These are phyloP conservation scores for Colletotrichum orchidophilum DNA, from an alignment of 2,329 filamentous ascomycete genomes.

Conservation along the genomic window DNA sequence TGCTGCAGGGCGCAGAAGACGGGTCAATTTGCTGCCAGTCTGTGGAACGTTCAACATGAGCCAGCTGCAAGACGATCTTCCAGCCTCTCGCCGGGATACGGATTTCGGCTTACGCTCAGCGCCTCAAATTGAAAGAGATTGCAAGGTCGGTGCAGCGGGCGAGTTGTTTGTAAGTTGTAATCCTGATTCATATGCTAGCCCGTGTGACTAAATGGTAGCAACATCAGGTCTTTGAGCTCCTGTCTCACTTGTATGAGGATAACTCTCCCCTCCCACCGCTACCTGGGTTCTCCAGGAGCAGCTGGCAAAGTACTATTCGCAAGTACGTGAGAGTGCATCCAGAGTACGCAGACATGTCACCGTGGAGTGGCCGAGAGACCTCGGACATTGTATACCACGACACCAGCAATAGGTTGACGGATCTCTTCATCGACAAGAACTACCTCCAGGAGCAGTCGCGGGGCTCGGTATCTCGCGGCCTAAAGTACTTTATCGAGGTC, in stretches of 20 bases:
- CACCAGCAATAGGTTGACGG: slow-evolving; percentile 43
- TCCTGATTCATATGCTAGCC: neutral
- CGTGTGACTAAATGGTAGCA: neutral
- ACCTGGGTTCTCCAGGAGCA: slow-evolving; percentile 46
- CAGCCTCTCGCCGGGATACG: neutral
- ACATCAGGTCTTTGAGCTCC: slow-evolving; percentile 52
- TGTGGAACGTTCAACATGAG: neutral
- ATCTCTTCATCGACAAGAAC: slow-evolving; percentile 44
- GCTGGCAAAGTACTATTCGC: slow-evolving; percentile 61
- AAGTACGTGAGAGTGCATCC: slow-evolving; percentile 48
- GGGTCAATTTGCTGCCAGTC: neutral
- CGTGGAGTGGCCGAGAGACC: slow-evolving; percentile 54
- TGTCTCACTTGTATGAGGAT: slow-evolving; percentile 41
- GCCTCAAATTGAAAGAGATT: slow-evolving; percentile 24
- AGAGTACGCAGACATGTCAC: slow-evolving; percentile 49
- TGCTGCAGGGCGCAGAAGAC: slow-evolving; percentile 7
- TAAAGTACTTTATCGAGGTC: slow-evolving; percentile 59
- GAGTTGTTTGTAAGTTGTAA: slow-evolving; percentile 35
- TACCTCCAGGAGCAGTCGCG: slow-evolving; percentile 43
- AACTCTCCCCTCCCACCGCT: slow-evolving; percentile 32
- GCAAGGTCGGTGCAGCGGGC: slow-evolving; percentile 36
- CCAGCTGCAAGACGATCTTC: neutral
- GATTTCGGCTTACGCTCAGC: neutral
- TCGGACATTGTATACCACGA: slow-evolving; percentile 59
- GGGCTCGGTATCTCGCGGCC: slow-evolving; percentile 36